phyloP scores from a whole-genome alignment of 768 basidiomycete species.

The Boletus subcaerulescens region DNA sequence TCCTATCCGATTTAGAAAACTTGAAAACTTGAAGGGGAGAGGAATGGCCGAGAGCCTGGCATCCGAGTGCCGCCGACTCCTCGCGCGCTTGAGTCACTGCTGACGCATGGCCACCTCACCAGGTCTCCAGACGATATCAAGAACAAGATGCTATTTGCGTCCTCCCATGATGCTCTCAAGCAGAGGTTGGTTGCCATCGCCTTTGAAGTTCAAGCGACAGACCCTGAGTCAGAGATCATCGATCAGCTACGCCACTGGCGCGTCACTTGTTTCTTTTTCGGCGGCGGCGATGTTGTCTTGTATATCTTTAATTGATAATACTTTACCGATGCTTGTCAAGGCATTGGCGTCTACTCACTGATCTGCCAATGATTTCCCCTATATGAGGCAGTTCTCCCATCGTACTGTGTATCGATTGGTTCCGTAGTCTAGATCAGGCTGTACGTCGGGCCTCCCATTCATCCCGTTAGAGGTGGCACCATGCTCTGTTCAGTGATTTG shows the following conservation, averaged over 20 bases:
- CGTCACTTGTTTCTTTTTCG: conserved; percentile 22
- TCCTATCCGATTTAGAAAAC: too few species aligned
- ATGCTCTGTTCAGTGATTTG: background rate
- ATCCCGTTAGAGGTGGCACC: background rate
- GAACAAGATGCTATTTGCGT: conserved; percentile 91
- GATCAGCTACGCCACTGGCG: conserved; percentile 67
- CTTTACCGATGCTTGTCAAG: conserved; percentile 8
- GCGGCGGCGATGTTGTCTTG: background rate
- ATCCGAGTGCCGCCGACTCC: background rate
- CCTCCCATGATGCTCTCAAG: conserved; percentile 80
- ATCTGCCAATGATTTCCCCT: background rate
- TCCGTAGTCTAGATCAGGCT: background rate
- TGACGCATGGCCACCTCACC: background rate
- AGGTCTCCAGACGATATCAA: conserved; percentile 90
- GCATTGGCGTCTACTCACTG: conserved; percentile 14
- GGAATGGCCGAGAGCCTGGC: too few species aligned
- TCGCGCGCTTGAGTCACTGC: background rate
- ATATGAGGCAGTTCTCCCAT: background rate
- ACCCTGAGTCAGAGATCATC: conserved; percentile 69
- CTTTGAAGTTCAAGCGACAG: conserved; percentile 85
- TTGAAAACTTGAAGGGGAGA: too few species aligned
- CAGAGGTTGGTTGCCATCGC: conserved; percentile 72
- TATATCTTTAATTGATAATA: background rate
- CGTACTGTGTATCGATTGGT: background rate
- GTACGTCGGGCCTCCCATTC: background rate